Conservation (phyloP, 371 early-diverging fungal species). For the Mucor indicus region DNA sequence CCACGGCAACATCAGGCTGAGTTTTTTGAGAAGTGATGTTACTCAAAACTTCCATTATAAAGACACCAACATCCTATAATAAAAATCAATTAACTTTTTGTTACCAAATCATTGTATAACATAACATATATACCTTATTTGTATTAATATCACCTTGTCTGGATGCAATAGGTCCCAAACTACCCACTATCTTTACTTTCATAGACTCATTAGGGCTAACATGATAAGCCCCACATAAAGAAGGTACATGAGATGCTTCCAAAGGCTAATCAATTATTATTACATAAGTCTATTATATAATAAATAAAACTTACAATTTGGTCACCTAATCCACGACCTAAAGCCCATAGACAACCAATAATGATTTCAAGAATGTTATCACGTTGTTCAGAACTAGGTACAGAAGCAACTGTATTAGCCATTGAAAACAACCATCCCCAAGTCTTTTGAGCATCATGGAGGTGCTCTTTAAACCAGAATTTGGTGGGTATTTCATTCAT, state of each 20-base stretch:
- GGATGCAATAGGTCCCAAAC: constrained; percentile 71
- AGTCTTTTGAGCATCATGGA: constrained; percentile 49
- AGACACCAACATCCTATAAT: constrained; percentile 33
- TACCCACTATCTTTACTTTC: constrained; percentile 71
- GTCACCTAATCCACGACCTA: constrained; percentile 65
- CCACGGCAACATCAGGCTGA: constrained; percentile 58
- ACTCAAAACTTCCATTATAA: constrained; percentile 31
- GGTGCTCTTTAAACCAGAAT: constrained; percentile 65
- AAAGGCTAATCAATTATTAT: constrained; percentile 35
- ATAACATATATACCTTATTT: constrained; percentile 60
- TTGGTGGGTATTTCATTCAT: constrained; percentile 67
- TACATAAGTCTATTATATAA: constrained; percentile 9
- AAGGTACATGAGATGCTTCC: constrained; percentile 43
- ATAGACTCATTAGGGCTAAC: constrained; percentile 46
- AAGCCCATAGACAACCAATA: constrained; percentile 73
- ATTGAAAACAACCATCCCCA: constrained; percentile 66
- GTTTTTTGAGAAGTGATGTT: constrained; percentile 34
- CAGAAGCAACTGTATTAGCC: constrained; percentile 36
- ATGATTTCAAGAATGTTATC: constrained; percentile 57
- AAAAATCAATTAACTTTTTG: neutral
- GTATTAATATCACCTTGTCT: constrained; percentile 68
- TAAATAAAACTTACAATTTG: constrained; percentile 45
- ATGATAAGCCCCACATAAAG: constrained; percentile 49
- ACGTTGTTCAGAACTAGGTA: constrained; percentile 31
- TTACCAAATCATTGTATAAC: constrained; percentile 8